A percentile compares a stretch with the other conserved stretches of the same genome.
phyloP scores from a whole-genome alignment of 768 basidiomycete species.

The Russula compacta region DNA sequence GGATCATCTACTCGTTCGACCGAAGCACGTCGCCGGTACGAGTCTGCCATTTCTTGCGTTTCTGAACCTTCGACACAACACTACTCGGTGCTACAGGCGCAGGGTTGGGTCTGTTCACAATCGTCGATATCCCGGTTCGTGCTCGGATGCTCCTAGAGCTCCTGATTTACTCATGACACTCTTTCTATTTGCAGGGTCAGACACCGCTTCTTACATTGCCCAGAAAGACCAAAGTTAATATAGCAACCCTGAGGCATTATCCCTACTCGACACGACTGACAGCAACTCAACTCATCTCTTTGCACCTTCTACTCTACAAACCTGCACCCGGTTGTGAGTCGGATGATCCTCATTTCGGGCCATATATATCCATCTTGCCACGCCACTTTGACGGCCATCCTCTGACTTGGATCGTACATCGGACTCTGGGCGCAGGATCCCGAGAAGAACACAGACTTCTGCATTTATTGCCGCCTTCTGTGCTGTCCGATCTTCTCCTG shows the following conservation, averaged over 20 bases:
- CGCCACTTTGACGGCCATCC: conserved; percentile 69
- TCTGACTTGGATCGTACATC: conserved; percentile 56
- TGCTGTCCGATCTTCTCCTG: conserved; percentile 32
- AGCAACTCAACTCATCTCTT: conserved; percentile 66
- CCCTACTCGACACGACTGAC: conserved; percentile 45
- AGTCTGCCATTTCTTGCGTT: conserved; percentile 13
- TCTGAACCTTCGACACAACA: not conserved
- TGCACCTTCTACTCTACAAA: conserved; percentile 69
- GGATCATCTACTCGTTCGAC: conserved; percentile 40
- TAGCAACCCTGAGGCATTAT: conserved; percentile 49
- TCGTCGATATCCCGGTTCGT: conserved; percentile 35
- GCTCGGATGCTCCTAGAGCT: not conserved
- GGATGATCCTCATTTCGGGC: conserved; percentile 50
- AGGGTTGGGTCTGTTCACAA: conserved; percentile 64
- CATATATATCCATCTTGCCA: conserved; percentile 77
- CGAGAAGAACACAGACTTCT: conserved; percentile 28
- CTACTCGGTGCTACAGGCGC: conserved; percentile 33
- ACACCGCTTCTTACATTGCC: conserved; percentile 59
- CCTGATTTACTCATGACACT: not conserved
- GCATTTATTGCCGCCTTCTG: conserved; percentile 40
- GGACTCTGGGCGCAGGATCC: conserved; percentile 18
- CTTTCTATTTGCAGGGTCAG: not conserved
- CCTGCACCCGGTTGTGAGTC: conserved; percentile 36
- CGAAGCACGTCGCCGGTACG: conserved; percentile 44
- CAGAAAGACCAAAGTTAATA: conserved; percentile 60